Percentiles rank a stretch among this genome's conserved stretches.
Evolutionary conservation across 2,329 filamentous ascomycete genomes (phyloP).

Genomic region (Apiospora rasikravindrae): DNA sequence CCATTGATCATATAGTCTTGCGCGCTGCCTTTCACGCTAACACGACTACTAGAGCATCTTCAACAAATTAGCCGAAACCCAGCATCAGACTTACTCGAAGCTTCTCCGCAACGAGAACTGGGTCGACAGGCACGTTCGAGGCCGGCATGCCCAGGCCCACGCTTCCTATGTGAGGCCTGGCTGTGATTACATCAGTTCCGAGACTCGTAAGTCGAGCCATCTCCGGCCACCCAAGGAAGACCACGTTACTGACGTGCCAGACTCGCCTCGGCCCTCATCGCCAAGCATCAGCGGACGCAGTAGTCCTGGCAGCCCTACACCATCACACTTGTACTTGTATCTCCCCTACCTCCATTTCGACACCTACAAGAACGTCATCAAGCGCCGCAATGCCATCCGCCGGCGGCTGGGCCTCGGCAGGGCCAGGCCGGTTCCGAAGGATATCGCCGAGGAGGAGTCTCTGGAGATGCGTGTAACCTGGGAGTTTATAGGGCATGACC

Average conservation of each 20-base stretch:
- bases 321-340: conserved; percentile 54
- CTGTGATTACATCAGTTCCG: conserved; percentile 51
- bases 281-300: conserved; percentile 35
- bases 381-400: conserved; percentile 59
- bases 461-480: conserved; percentile 66
- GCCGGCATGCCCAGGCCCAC: conserved; percentile 55
- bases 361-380: conserved; percentile 62
- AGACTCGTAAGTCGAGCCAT: conserved; percentile 34
- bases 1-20: conserved; percentile 26
- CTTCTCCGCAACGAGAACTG: conserved; percentile 55
- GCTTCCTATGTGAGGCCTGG: conserved; percentile 55
- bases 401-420: conserved; percentile 59
- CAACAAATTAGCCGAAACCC: conserved; percentile 50
- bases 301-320: conserved; percentile 28
- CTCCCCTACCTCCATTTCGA: conserved; percentile 69
- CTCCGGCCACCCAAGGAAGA: not conserved
- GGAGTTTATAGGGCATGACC: conserved; percentile 66
- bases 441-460: conserved; percentile 59
- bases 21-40: conserved; percentile 29
- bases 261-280: conserved; percentile 44
- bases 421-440: conserved; percentile 59
- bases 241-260: conserved; percentile 25
- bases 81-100: conserved; percentile 46
- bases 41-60: conserved; percentile 37
- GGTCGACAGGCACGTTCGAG: conserved; percentile 53